Conservation (phyloP, 2,329 filamentous ascomycete species). For the Penicillium verrucosum region DNA sequence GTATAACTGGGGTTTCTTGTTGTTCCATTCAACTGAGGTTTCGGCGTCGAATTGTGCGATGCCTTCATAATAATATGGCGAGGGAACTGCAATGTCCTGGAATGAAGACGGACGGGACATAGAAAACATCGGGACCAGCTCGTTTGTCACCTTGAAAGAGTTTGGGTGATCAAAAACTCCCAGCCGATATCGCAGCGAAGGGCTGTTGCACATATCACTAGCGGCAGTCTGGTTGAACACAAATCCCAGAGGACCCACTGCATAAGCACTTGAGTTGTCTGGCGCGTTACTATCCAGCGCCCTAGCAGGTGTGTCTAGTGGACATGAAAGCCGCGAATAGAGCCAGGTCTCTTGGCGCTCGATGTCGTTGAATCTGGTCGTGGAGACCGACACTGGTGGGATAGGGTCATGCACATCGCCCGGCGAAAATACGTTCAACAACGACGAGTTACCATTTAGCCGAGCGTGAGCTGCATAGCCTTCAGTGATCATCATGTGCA, state of each 20-base stretch:
- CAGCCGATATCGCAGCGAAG: slow-evolving; percentile 8
- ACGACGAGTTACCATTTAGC: not conserved
- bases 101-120: slow-evolving; percentile 14
- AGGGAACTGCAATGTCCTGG: slow-evolving; percentile 15
- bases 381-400: not conserved
- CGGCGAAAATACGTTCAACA: not conserved
- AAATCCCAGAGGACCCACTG: slow-evolving; percentile 6
- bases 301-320: slow-evolving; percentile 13
- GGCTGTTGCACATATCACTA: slow-evolving; percentile 12
- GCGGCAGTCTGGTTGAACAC: slow-evolving; percentile 11
- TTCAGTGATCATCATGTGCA: slow-evolving; percentile 59
- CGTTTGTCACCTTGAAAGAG: slow-evolving; percentile 10
- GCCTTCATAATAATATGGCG: slow-evolving; percentile 12
- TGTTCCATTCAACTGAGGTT: slow-evolving; percentile 4
- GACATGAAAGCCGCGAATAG: slow-evolving; percentile 10
- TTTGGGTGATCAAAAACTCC: slow-evolving; percentile 11
- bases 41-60: slow-evolving; percentile 1
- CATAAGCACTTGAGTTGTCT: not conserved
- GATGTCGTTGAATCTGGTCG: slow-evolving; percentile 9
- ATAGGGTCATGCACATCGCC: not conserved
- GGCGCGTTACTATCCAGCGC: not conserved
- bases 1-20: slow-evolving; percentile 69
- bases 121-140: slow-evolving; percentile 13
- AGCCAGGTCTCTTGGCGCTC: slow-evolving; percentile 16
- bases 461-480: slow-evolving; percentile 7